A percentile compares a stretch with the other conserved stretches of the same genome.
phyloP scores from a whole-genome alignment of 768 basidiomycete genomes.

The Phaeolepiota aurea region DNA sequence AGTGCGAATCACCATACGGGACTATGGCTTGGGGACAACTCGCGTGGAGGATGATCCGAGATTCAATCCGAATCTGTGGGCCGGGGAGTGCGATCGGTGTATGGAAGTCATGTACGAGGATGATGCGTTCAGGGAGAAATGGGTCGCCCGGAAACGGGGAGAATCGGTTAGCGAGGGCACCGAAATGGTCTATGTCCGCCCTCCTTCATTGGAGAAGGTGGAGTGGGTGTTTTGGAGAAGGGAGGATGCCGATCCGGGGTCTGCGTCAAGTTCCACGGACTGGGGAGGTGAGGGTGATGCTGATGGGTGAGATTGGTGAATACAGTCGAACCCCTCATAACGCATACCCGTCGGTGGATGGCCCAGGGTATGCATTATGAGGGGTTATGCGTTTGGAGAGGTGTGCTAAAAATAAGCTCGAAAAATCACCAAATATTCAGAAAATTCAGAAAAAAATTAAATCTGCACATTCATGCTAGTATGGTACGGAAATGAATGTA shows the following conservation, averaged over 20 bases:
- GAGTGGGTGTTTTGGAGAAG: constrained; percentile 20
- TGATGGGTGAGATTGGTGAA: background rate
- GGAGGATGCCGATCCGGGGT: constrained; percentile 7
- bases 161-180: constrained; percentile 3
- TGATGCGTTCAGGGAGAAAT: constrained; percentile 16
- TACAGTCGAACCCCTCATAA: background rate
- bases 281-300: constrained; percentile 5
- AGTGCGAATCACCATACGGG: constrained; percentile 20
- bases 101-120: constrained; percentile 27
- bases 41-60: constrained; percentile 10
- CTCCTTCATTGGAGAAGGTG: constrained; percentile 18
- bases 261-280: no score
- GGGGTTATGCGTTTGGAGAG: no score
- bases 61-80: constrained; percentile 18
- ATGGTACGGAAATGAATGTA: no score
- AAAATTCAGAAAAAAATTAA: no score
- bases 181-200: constrained; percentile 13
- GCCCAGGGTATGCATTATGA: no score
- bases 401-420: no score
- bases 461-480: no score
- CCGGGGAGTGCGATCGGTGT: constrained; percentile 28
- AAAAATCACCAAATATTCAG: no score
- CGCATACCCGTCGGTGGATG: no score
- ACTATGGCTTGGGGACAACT: constrained; percentile 13
- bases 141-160: constrained; percentile 22